Percentiles rank a stretch among this genome's conserved stretches.
Conservation (phyloP, 2,329 filamentous ascomycete species). For the Botrytis aclada region DNA sequence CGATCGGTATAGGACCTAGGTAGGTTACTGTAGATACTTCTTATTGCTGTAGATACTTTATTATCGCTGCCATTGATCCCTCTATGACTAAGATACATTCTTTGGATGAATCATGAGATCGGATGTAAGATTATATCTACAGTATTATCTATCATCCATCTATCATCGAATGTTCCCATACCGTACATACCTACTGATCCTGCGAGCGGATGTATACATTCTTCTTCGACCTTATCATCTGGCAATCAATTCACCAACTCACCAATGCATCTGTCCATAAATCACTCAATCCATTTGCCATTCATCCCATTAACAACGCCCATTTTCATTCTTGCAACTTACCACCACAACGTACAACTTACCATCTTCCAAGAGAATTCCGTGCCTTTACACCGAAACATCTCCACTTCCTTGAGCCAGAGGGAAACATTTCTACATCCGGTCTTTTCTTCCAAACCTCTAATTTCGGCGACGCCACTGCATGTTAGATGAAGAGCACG, state of each 20-base stretch:
- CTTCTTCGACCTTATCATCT: neutral
- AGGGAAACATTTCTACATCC: neutral
- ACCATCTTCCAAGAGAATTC: neutral
- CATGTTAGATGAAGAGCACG: neutral
- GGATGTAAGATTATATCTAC: neutral
- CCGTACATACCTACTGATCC: neutral
- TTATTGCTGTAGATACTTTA: too few relatives aligned
- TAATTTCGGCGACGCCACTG: slow-evolving; percentile 9
- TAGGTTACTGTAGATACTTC: too few relatives aligned
- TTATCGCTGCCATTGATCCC: neutral
- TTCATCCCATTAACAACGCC: neutral
- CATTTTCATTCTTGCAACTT: neutral
- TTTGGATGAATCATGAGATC: neutral
- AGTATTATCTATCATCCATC: neutral
- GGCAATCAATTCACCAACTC: neutral
- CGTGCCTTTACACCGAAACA: neutral
- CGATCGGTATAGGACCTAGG: neutral
- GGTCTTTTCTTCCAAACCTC: neutral
- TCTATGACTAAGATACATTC: neutral
- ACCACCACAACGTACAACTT: neutral
- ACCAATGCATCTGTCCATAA: neutral
- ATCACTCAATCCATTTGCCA: neutral
- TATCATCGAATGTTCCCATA: too few relatives aligned
- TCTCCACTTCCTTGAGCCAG: neutral
- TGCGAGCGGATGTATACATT: neutral